phyloP scores from a whole-genome alignment of 1,284 basidiomycete species.

The Pseudozyma pruni region DNA sequence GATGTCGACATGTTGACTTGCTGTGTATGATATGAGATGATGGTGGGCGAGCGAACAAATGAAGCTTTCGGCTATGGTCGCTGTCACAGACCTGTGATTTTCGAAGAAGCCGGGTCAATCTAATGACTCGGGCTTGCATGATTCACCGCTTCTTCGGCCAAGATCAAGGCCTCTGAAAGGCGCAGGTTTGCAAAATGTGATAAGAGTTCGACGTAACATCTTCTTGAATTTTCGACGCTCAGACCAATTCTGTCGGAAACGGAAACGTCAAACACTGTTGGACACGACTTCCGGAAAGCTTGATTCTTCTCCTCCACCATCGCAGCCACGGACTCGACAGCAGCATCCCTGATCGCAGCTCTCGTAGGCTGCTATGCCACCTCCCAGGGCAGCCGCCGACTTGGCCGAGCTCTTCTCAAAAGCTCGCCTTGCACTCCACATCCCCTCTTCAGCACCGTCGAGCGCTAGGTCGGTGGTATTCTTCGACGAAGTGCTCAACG shows the following conservation, averaged over 20 bases:
- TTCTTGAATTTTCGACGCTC: neutral
- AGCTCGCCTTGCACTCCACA: slow-evolving; percentile 22
- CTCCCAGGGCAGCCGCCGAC: slow-evolving; percentile 15
- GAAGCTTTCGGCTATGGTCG: too few relatives aligned
- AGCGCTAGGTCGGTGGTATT: slow-evolving; percentile 25
- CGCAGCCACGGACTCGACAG: neutral
- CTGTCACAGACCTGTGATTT: too few relatives aligned
- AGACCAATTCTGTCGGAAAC: slow-evolving; percentile 4
- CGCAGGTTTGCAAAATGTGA: too few relatives aligned
- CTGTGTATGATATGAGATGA: neutral
- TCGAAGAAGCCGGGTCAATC: too few relatives aligned
- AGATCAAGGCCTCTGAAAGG: too few relatives aligned
- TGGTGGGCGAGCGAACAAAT: too few relatives aligned
- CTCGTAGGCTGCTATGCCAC: slow-evolving; percentile 10
- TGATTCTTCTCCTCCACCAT: neutral
- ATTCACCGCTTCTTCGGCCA: neutral
- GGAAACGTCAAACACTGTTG: slow-evolving; percentile 1
- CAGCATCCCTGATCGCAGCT: neutral
- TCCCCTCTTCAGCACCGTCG: slow-evolving; percentile 18
- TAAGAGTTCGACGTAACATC: neutral
- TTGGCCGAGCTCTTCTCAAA: slow-evolving; percentile 36
- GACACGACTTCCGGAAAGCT: slow-evolving; percentile 10
- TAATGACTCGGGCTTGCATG: slow-evolving; percentile 28
- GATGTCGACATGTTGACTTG: slow-evolving; percentile 21
- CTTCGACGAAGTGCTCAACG: slow-evolving; percentile 42